These are phyloP conservation scores for Gossypium arboreum DNA, from an alignment of 345 rosid genomes.

Conservation along the genomic window DNA sequence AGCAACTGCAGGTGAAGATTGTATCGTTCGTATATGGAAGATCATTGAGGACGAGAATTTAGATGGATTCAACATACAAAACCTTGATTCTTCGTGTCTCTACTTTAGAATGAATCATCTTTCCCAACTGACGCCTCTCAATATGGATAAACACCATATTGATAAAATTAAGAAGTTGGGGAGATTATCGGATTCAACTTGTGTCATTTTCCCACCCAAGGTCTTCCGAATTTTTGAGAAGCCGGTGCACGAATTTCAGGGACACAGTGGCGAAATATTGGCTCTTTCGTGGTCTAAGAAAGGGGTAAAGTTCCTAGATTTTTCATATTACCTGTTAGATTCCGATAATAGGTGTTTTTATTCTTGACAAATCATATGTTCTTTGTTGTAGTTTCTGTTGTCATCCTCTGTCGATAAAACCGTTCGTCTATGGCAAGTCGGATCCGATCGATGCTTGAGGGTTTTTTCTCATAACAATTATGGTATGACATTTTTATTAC, in stretches of 20 bases:
- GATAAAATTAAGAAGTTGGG: slow-evolving; percentile 29
- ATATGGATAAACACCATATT: slow-evolving; percentile 28
- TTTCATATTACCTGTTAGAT: not conserved
- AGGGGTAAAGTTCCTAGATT: slow-evolving; percentile 32
- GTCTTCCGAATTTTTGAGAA: slow-evolving; percentile 44
- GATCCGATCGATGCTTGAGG: slow-evolving; percentile 38
- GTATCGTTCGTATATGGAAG: slow-evolving; percentile 59
- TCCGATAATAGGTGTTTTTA: not conserved
- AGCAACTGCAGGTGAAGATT: slow-evolving; percentile 65
- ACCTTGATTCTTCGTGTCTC: slow-evolving; percentile 40
- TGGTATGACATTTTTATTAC: slow-evolving; percentile 24
- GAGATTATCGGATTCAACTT: slow-evolving; percentile 41
- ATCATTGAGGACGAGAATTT: slow-evolving; percentile 45
- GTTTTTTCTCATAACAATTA: slow-evolving; percentile 51
- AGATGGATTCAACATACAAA: slow-evolving; percentile 31
- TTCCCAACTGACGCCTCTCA: slow-evolving; percentile 34
- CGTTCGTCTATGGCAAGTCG: slow-evolving; percentile 53
- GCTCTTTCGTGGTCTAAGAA: slow-evolving; percentile 66
- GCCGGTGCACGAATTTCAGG: slow-evolving; percentile 55
- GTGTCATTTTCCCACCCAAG: slow-evolving; percentile 51
- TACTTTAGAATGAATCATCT: slow-evolving; percentile 45
- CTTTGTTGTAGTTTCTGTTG: slow-evolving; percentile 37
- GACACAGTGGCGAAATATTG: slow-evolving; percentile 54
- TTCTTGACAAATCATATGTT: not conserved
- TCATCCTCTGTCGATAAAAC: slow-evolving; percentile 57